Percentiles rank a stretch among this genome's conserved stretches.
phyloP scores from a whole-genome alignment of 371 early-diverging fungal species.

The Lichtheimia ramosa region DNA sequence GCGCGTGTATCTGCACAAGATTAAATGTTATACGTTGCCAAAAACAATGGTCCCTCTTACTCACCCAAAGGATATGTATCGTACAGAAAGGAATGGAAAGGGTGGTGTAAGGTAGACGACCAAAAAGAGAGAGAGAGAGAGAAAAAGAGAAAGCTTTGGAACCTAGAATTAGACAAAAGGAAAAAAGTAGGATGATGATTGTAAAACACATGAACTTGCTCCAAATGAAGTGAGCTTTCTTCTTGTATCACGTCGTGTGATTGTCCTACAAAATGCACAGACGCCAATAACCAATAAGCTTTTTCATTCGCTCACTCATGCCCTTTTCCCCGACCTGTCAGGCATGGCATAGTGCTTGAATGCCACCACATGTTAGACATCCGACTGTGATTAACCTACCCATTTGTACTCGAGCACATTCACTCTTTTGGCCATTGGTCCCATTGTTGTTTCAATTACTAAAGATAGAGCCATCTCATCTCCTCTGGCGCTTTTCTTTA shows the following conservation, averaged over 20 bases:
- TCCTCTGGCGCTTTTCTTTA: too few relatives aligned
- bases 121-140: constrained; percentile 3
- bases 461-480: too few relatives aligned
- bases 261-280: constrained; percentile 1
- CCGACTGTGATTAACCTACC: too few relatives aligned
- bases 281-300: constrained; percentile 1
- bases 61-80: too few relatives aligned
- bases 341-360: background rate
- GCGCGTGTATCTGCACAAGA: background rate
- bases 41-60: too few relatives aligned
- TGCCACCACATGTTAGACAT: too few relatives aligned
- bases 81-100: too few relatives aligned
- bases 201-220: constrained; percentile 1
- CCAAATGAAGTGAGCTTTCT: constrained; percentile 1
- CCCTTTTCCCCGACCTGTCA: background rate
- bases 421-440: too few relatives aligned
- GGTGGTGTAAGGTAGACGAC: background rate
- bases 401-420: too few relatives aligned
- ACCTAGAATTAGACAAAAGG: background rate
- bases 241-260: constrained; percentile 1
- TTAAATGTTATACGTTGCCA: background rate
- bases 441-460: too few relatives aligned
- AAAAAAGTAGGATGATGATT: constrained; percentile 3
- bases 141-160: background rate
- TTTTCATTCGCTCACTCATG: background rate